Conservation (phyloP, 2,329 filamentous ascomycete species). For the Fusarium sp. region DNA sequence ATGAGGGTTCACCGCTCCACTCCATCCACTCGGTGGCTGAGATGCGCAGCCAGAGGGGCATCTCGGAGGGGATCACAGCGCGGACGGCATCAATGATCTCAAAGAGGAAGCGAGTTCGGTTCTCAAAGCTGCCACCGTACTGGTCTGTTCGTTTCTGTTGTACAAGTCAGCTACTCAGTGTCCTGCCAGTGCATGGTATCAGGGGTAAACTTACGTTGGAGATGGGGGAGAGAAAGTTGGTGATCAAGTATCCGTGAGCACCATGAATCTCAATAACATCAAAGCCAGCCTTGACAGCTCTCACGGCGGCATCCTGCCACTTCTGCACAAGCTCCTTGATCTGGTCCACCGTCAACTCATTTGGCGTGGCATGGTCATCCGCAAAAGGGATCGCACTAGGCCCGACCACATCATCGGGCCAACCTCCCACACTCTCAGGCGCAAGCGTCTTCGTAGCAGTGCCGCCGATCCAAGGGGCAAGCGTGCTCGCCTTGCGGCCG, state of each 20-base stretch:
- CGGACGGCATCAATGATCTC: slow-evolving; percentile 65
- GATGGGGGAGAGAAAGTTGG: slow-evolving; percentile 71
- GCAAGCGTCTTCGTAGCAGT: slow-evolving; percentile 63
- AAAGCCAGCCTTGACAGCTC: slow-evolving; percentile 75
- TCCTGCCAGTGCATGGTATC: neutral
- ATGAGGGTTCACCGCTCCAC: slow-evolving; percentile 58
- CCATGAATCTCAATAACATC: slow-evolving; percentile 78
- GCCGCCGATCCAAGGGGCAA: slow-evolving; percentile 71
- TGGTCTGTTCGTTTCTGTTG: slow-evolving; percentile 67
- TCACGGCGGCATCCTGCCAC: slow-evolving; percentile 67
- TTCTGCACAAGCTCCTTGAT: slow-evolving; percentile 72
- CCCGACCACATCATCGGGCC: slow-evolving; percentile 65
- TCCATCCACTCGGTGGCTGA: slow-evolving; percentile 74
- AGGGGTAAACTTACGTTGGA: slow-evolving; percentile 57
- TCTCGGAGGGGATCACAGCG: slow-evolving; percentile 61
- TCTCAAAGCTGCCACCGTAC: slow-evolving; percentile 74
- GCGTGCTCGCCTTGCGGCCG: slow-evolving; percentile 73
- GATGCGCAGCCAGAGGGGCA: slow-evolving; percentile 69
- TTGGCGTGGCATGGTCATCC: slow-evolving; percentile 69
- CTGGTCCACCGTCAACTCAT: slow-evolving; percentile 74
- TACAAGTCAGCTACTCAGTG: slow-evolving; percentile 9
- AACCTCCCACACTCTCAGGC: slow-evolving; percentile 61
- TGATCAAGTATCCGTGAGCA: slow-evolving; percentile 74
- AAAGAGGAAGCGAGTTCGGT: slow-evolving; percentile 70
- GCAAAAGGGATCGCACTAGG: slow-evolving; percentile 68